Evolutionary conservation across 805 yeast genomes (phyloP).

Genomic region (Saccharomycopsis fibuligera): DNA sequence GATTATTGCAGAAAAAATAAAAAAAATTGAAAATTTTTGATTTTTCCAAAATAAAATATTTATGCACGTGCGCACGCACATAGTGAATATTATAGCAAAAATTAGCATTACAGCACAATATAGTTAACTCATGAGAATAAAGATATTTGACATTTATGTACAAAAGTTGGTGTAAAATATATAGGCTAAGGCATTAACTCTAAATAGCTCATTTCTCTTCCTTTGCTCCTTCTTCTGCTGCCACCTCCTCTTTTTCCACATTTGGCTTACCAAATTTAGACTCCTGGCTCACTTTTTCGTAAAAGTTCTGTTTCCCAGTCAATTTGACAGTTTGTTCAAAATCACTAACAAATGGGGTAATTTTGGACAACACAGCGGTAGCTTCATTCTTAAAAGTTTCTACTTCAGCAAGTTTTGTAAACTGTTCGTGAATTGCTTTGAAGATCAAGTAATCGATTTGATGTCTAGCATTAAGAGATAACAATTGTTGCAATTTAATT

Average conservation of each 20-base stretch:
- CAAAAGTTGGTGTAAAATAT: no score
- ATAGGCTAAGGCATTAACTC: no score
- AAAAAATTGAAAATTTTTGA: no score
- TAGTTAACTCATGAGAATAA: no score
- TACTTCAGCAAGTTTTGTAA: constrained; percentile 1
- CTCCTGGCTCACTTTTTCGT: constrained; percentile 5
- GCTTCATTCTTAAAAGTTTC: constrained; percentile 1
- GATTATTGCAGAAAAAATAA: no score
- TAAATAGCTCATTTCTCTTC: no score
- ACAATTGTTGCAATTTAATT: no score
- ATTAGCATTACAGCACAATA: no score
- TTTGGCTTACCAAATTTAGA: constrained; percentile 13
- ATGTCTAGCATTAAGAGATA: constrained; percentile 4
- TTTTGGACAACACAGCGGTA: constrained; percentile 2
- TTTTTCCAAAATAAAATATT: no score
- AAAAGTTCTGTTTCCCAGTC: constrained; percentile 4
- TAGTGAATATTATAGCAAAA: no score
- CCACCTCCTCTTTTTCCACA: not conserved
- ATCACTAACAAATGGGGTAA: constrained; percentile 8
- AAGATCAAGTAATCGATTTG: constrained; percentile 13
- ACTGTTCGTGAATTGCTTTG: constrained; percentile 12
- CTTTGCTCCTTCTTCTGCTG: constrained; percentile 3
- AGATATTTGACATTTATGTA: no score
- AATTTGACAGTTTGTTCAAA: constrained; percentile 8
- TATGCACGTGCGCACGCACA: no score